phyloP scores from a whole-genome alignment of 2,329 filamentous ascomycete genomes.

The Beauveria scarabaeidicola region DNA sequence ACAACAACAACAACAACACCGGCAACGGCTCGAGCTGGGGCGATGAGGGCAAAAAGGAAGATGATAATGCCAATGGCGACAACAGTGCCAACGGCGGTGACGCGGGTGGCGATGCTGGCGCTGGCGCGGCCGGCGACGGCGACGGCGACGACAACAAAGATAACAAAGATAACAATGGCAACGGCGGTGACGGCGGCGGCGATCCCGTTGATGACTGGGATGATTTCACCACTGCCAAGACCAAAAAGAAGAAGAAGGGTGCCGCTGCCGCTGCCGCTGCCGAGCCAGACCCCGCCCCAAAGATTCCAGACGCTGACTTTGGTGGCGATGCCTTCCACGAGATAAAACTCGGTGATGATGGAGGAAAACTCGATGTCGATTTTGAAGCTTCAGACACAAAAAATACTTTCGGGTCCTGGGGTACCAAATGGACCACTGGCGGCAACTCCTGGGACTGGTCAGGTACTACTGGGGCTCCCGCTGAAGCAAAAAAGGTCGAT shows the following conservation, averaged over 20 bases:
- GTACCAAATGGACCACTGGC: conserved; percentile 50
- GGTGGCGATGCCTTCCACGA: conserved; percentile 53
- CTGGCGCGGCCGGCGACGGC: conserved; percentile 17
- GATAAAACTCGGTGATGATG: conserved; percentile 55
- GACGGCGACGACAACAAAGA: conserved; percentile 14
- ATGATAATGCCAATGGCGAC: conserved; percentile 1
- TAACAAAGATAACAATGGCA: conserved; percentile 13
- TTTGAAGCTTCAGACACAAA: conserved; percentile 41
- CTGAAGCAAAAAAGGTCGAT: conserved; percentile 32
- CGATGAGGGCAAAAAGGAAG: conserved; percentile 11
- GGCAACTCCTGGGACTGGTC: conserved; percentile 38
- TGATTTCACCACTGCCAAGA: conserved; percentile 18
- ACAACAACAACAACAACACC: conserved; percentile 9
- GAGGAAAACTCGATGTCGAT: conserved; percentile 48
- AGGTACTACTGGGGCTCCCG: conserved; percentile 24
- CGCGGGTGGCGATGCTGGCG: conserved; percentile 14
- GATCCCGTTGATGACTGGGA: conserved; percentile 28
- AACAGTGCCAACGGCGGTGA: conserved; percentile 15
- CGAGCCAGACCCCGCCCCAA: conserved; percentile 19
- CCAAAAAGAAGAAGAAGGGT: conserved; percentile 34
- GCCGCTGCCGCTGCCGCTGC: conserved; percentile 11
- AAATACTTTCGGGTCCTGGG: conserved; percentile 48
- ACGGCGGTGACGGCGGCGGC: conserved; percentile 24
- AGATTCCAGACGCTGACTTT: conserved; percentile 27
- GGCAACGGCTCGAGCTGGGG: conserved; percentile 8